Evolutionary conservation across 2,329 filamentous ascomycete genomes (phyloP).

Genomic region (Trichoderma sp.): DNA sequence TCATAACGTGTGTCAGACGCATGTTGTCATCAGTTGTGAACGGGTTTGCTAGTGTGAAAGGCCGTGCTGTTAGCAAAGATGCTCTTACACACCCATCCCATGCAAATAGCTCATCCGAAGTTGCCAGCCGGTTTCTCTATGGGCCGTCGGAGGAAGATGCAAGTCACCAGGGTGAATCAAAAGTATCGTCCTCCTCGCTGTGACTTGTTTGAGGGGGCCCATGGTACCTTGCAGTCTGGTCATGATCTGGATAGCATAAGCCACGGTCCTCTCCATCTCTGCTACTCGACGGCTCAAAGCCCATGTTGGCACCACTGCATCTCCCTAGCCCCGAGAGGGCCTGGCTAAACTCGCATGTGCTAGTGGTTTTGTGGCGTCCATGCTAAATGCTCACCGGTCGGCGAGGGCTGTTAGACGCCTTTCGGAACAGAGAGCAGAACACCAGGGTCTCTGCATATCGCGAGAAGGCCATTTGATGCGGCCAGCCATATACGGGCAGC

Average conservation of each 20-base stretch:
- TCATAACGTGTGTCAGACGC: background rate
- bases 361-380: constrained; percentile 18
- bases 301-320: background rate
- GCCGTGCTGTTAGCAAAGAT: background rate
- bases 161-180: background rate
- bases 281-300: background rate
- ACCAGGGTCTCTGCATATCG: background rate
- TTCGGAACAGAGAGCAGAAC: background rate
- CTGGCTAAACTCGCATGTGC: background rate
- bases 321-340: background rate
- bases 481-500: background rate
- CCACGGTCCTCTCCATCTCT: background rate
- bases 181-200: constrained; percentile 1
- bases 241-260: background rate
- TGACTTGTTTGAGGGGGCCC: background rate
- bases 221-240: constrained; percentile 13
- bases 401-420: background rate
- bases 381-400: constrained; percentile 18
- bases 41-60: background rate
- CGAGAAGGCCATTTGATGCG: background rate
- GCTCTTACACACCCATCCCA: background rate
- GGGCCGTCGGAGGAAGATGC: background rate
- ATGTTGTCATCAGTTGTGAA: background rate
- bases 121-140: background rate
- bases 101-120: background rate